Evolutionary conservation across 371 early-diverging fungal species (phyloP), one percentile per base, ranked within the genome.

Genomic region (Lichtheimia corymbifera): DNA sequence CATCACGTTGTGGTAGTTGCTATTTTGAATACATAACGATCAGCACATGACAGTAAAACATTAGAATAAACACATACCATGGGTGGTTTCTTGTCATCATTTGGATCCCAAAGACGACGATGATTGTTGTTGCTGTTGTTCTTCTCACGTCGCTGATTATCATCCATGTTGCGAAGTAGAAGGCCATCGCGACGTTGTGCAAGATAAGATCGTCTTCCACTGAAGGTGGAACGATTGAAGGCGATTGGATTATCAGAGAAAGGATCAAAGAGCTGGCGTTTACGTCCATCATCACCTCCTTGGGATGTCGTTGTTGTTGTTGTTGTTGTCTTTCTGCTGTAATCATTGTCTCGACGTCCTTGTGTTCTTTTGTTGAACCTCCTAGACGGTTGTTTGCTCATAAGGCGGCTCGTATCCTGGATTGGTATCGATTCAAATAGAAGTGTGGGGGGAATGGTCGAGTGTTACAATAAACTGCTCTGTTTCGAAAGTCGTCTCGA

Each of bases 201-300:
- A 42, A 53, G 15, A 1, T 55, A 64, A 4, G 60, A 55, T 25
- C 63, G 49, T 49, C 55, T 59, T 35, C 45, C 25, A 17, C 50
- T 56, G 13, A n/a, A n/a, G 9, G 11, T 35, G 49, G 59, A 24
- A 17, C 61, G 67, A 35, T 76, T 74, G 41, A 79, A 79, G 6
- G 62, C 66, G 6, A 79, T 68, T 14, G 79, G 79, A 35, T 79
- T 63, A 22, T 79, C 74, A 2, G 67, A 63, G 28, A 65, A 59
- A 44, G 79, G 79, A 49, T 79, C 65, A 54, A 76, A 79, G 20
- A 79, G 42, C 15, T 59, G 59, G 1, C 59, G 63, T 51, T 53
- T 63, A 20, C 63, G 63, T 6, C 51, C 60, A 25, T 61, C 53
- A 44, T 53, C 28, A 5, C 41, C 5, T 5, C 35, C 35, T 9